phyloP scores from a whole-genome alignment of 1,284 basidiomycete species.

The Ganoderma lucidum region DNA sequence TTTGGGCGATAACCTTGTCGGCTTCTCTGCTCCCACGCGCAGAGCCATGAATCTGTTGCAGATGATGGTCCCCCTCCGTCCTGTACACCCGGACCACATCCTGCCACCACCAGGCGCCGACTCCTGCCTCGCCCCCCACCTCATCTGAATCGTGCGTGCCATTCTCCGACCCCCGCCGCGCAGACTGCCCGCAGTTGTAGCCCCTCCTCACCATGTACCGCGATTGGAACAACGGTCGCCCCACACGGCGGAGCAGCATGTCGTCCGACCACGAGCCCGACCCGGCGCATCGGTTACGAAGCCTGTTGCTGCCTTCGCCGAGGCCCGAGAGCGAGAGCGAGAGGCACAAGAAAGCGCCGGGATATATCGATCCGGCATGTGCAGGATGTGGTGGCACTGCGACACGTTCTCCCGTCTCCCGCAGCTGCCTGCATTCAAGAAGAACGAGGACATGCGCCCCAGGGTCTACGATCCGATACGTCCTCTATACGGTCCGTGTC shows the following conservation, averaged over 20 bases:
- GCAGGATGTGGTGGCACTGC: constrained; percentile 21
- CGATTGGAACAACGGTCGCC: constrained; percentile 9
- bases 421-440: constrained; percentile 12
- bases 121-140: constrained; percentile 2
- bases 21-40: constrained; percentile 45
- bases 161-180: constrained; percentile 1
- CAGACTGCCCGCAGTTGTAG: background rate
- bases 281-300: constrained; percentile 16
- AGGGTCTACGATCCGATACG: constrained; percentile 23
- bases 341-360: constrained; percentile 14
- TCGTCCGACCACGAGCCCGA: constrained; percentile 13
- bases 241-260: background rate
- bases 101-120: constrained; percentile 20
- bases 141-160: background rate
- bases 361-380: constrained; percentile 25
- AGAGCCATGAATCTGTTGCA: constrained; percentile 35
- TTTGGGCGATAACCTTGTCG: constrained; percentile 37
- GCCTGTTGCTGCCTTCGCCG: constrained; percentile 9
- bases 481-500: constrained; percentile 18
- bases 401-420: constrained; percentile 18
- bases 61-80: constrained; percentile 28
- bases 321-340: background rate
- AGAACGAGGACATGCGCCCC: constrained; percentile 19
- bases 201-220: background rate
- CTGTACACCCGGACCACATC: constrained; percentile 28